Evolutionary conservation across 225 moss, liverwort and hornwort genomes (phyloP), one percentile per base, ranked within the genome.

Genomic region (Bryum argenteum): DNA sequence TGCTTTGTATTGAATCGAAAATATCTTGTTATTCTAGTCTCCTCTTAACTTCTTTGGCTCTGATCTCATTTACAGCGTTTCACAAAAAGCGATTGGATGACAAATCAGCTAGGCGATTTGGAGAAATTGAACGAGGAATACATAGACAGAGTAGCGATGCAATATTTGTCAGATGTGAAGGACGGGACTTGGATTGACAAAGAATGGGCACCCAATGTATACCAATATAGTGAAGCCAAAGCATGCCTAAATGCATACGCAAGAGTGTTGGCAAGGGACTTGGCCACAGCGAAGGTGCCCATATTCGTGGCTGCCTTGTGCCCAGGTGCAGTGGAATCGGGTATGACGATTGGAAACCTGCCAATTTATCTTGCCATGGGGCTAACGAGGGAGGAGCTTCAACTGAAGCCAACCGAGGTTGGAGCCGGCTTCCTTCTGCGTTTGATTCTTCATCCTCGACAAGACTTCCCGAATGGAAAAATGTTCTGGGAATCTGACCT

Each of bases 401-500:
- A 18, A 38, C 61, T 61, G 11, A 61, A 61, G 9, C 40, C 61
- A 0, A 19, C 40, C 10, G 10, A 9, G 0, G 61, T 61, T 8
- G 40, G 61, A 2, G 40, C 61, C 0, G 39, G 11, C 18, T 61
- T 61, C n/a, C 59, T 61, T 5, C 1, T 61, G 40, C 61, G 61
- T 18, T 61, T 61, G 61, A 61, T 61, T 19, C 61, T 61, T 39
- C 61, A 61, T 19, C 61, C 61, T 1, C 38, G 61, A 2, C 10
- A 61, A 10, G 61, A 40, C 33, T 61, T 61, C 9, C 40, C 40
- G 4, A 10, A n/a, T 6, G 61, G 61, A 10, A n/a, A 39, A 10
- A 61, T 61, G 61, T 19, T 61, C 33, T 61, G 61, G 61, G 61
- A 61, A 61, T 18, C 18, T 40, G 61, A 61, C n/a, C 61, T 61